Evolutionary conservation across 2,329 filamentous ascomycete genomes (phyloP).

Genomic region (Aspergillus latus): DNA sequence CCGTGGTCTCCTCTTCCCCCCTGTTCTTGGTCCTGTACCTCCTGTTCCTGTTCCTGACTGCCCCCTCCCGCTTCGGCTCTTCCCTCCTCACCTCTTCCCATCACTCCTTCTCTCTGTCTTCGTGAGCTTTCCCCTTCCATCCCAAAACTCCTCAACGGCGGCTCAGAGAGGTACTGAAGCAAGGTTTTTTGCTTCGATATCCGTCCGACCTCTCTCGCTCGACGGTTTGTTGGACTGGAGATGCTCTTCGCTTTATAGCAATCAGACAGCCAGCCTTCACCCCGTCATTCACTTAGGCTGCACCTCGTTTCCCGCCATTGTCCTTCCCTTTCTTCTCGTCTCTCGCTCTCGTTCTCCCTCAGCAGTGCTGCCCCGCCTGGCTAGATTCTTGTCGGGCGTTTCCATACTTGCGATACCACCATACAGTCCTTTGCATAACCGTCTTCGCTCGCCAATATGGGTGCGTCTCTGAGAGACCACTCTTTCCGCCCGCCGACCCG

Average conservation of each 20-base stretch:
- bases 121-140: not conserved
- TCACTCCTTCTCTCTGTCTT: constrained; percentile 29
- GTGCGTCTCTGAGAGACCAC: constrained; percentile 70
- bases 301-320: constrained; percentile 41
- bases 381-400: not conserved
- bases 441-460: constrained; percentile 53
- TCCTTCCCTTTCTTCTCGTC: constrained; percentile 47
- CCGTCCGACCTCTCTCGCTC: constrained; percentile 20
- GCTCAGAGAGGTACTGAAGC: constrained; percentile 13
- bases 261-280: constrained; percentile 30
- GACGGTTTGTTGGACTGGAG: constrained; percentile 30
- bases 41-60: constrained; percentile 19
- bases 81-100: constrained; percentile 41
- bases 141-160: constrained; percentile 3
- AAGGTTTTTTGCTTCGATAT: constrained; percentile 14
- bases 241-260: constrained; percentile 43
- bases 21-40: constrained; percentile 17
- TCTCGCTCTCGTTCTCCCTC: not conserved
- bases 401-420: not conserved
- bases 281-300: constrained; percentile 23
- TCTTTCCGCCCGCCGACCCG: constrained; percentile 64
- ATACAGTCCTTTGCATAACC: constrained; percentile 3
- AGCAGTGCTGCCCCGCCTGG: constrained; percentile 5
- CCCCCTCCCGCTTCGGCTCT: constrained; percentile 16
- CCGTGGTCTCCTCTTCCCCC: constrained; percentile 6